A percentile compares a stretch with the other conserved stretches of the same genome.
These are phyloP conservation scores for Pyrrhoderma noxium DNA, from an alignment of 1,284 basidiomycete genomes.

Conservation along the genomic window DNA sequence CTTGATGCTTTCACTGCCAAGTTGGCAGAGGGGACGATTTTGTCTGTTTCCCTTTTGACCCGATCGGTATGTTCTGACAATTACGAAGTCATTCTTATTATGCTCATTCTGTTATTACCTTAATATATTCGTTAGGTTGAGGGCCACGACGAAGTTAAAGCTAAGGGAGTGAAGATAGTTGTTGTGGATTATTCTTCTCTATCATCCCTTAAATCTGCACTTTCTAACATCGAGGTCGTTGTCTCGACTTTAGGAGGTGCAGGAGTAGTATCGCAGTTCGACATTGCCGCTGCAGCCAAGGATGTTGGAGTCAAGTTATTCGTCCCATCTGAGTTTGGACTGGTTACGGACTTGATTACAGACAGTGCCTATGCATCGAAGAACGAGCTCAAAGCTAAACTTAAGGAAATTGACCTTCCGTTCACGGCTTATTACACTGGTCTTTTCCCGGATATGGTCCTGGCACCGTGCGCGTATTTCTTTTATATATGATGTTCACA, in stretches of 20 bases:
- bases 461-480: neutral
- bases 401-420: conserved; percentile 30
- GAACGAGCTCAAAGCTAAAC: conserved; percentile 20
- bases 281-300: conserved; percentile 32
- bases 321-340: conserved; percentile 34
- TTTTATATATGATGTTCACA: neutral
- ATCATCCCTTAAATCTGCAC: conserved; percentile 25
- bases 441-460: conserved; percentile 20
- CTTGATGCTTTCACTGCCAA: no score
- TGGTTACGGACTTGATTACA: conserved; percentile 21
- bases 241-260: conserved; percentile 28
- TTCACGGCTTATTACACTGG: conserved; percentile 29
- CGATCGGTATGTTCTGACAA: conserved; percentile 22
- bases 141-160: conserved; percentile 2
- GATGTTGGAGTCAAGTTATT: conserved; percentile 32
- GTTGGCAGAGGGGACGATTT: conserved; percentile 13
- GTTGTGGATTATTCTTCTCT: conserved; percentile 29
- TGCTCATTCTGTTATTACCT: neutral
- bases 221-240: conserved; percentile 30
- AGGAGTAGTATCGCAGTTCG: conserved; percentile 26
- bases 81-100: no score
- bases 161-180: conserved; percentile 25
- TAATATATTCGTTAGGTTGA: neutral
- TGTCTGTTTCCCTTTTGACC: conserved; percentile 14
- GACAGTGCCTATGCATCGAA: conserved; percentile 10